Base-by-base conservation (phyloP, 768 basidiomycete species). In the Termitomyces sp. region DNA sequence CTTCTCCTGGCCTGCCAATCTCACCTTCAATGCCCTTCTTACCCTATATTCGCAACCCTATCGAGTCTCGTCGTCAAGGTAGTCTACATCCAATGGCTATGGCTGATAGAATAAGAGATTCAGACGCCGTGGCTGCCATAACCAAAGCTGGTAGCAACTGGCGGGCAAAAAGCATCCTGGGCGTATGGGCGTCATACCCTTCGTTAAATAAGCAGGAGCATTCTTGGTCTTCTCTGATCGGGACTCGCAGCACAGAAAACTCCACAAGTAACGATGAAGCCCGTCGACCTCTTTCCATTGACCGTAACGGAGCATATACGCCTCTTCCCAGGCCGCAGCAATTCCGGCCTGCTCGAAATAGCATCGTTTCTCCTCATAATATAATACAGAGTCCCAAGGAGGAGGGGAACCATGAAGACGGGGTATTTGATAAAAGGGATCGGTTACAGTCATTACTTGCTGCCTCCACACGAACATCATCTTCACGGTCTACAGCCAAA, bases 121-220 rank as follows among this genome's bases (percentile, higher is more conserved):
- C 88, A 2, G 87, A 91, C 62, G 72, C 88, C 1, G 75, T 83
- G 35, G 89, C 90, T 12, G 76, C 80, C 1, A 68, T 91, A 15
- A 75, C 90, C 2, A 92, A 89, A 69, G 83, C 79, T 51, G 84
- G 88, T 67, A 86, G 80, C 23, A 91, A 91, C 57, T 88, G 85
- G 85, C 79, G 82, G 18, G 88, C 87, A 18, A 85, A 76, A 59
- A 83, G 85, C 15, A 61, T 85, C 42, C 60, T 78, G 52, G 71
- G 71, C n/a, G 59, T 72, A 23, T 79, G 78, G 79, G 66, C 71
- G 27, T 59, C 62, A 29, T 57, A 48, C 5, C 23, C 33, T 31
- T 25, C 22, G 18, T 45, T 40, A 7, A 20, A 41, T 39, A 29
- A 22, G 31, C 52, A 59, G 15, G 52, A 52, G 10, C 66, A 68